Base-by-base conservation (phyloP, 2,329 filamentous ascomycete genomes). In the Colletotrichum orbiculare region DNA sequence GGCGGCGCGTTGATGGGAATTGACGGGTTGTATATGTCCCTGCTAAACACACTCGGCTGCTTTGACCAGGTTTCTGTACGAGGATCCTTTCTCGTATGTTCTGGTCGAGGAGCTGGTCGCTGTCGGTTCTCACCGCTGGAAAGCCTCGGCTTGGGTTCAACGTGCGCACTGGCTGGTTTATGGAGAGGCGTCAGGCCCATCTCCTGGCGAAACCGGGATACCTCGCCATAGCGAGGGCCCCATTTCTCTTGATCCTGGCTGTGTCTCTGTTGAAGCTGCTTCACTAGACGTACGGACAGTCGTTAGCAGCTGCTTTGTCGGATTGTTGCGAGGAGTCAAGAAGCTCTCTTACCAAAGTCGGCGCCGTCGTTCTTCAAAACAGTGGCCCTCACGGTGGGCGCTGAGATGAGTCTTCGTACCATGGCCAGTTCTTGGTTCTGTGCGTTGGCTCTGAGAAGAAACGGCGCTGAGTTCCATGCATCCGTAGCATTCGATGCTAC, bases 1-100 rank as follows among this genome's bases (percentile, higher is more conserved):
- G 70, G 72, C 33, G 73, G 73, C 6, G 73, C 77, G 39, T 77
- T 72, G 54, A 77, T 71, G 2, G 79, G 77, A 42, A 81, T 72
- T 9, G 69, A 70, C 2, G 77, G 77, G 54, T 75, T 72, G 12
- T 69, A 57, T 11, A 73, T 50, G 9, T 66, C 65, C 11, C 42
- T 61, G 55, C 74, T 66, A 57, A 75, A 77, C n/a, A 77, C 66
- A 49, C 69, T 72, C 10, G 67, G 69, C 10, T 68, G 67, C n/a
- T 68, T 66, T 39, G 69, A 69, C 61, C 73, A 79, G 33, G 74
- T 71, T 41, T 67, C 66, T 33, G 76, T 69, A 12, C 78, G 75
- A 49, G 75, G 64, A 13, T 60, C 60, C 39, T 49, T 55, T 11
- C 53, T 53, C 17, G 48, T 43, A 38, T 64, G 56, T 41, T 45